These are phyloP conservation scores for Pyrus communis DNA, from an alignment of 306 rosid species.

Conservation along the genomic window DNA sequence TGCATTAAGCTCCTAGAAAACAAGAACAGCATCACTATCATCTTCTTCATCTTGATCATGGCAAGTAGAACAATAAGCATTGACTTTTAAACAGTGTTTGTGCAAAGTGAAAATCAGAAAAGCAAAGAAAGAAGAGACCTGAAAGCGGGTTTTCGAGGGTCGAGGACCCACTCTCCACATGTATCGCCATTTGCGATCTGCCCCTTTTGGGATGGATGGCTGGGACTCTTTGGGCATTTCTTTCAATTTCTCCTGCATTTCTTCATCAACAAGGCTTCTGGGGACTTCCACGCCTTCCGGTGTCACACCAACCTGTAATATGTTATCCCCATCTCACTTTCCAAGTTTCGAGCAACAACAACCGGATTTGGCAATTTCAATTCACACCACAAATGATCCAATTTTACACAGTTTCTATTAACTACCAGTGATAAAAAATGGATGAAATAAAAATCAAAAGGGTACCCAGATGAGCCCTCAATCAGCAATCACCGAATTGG, in stretches of 20 bases:
- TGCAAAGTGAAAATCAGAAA: neutral
- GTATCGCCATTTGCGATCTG: constrained; percentile 92
- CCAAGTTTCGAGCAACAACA: neutral
- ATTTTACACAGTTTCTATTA: too few species aligned
- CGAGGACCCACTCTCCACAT: constrained; percentile 96
- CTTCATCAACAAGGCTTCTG: constrained; percentile 80
- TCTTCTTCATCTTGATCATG: neutral
- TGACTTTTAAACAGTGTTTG: neutral
- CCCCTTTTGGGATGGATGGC: constrained; percentile 63
- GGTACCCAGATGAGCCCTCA: neutral
- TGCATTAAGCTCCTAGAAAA: constrained; percentile 74
- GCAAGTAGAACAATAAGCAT: constrained; percentile 8
- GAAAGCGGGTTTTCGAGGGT: constrained; percentile 61
- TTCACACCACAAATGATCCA: neutral
- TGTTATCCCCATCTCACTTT: constrained; percentile 12
- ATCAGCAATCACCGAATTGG: neutral
- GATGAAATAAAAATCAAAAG: neutral
- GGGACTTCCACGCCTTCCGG: constrained; percentile 92
- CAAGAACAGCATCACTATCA: neutral
- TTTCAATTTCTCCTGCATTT: constrained; percentile 69
- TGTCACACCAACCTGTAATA: constrained; percentile 75
- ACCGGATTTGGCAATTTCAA: neutral
- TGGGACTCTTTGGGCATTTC: constrained; percentile 60
- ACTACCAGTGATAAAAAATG: neutral
- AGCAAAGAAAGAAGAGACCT: constrained; percentile 40